Conservation (phyloP, 805 yeast species). For the Candida corydali region DNA sequence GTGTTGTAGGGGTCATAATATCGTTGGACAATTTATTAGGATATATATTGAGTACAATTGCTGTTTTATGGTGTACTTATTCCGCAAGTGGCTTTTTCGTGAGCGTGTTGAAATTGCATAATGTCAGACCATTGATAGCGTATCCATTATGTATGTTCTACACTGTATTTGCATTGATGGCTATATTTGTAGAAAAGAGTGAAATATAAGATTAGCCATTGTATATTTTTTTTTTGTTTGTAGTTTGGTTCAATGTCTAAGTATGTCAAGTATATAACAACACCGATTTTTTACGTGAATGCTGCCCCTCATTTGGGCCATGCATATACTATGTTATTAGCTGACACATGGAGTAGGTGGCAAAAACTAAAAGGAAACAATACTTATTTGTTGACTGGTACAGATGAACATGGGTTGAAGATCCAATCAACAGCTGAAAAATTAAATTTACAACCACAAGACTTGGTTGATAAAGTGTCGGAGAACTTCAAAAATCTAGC, state of each 20-base stretch:
- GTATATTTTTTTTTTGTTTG: neutral
- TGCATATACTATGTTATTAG: conserved; percentile 77
- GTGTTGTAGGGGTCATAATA: conserved; percentile 64
- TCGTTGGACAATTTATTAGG: conserved; percentile 73
- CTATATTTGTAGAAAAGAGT: conserved; percentile 63
- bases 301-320: conserved; percentile 95
- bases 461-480: conserved; percentile 69
- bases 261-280: conserved; percentile 51
- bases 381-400: conserved; percentile 72
- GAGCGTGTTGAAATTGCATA: conserved; percentile 73
- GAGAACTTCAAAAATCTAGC: conserved; percentile 64
- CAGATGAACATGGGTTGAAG: conserved; percentile 95
- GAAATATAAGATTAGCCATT: conserved; percentile 2
- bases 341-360: conserved; percentile 82
- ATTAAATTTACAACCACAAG: conserved; percentile 46
- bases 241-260: conserved; percentile 14
- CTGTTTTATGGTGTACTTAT: conserved; percentile 87
- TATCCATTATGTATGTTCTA: conserved; percentile 90
- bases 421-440: conserved; percentile 80
- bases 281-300: conserved; percentile 95
- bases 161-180: conserved; percentile 93
- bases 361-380: conserved; percentile 34
- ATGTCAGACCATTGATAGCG: conserved; percentile 87
- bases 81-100: conserved; percentile 92
- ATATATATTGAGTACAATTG: conserved; percentile 58